A percentile compares a stretch with the other conserved stretches of the same genome.
phyloP scores from a whole-genome alignment of 768 basidiomycete species.

The Favolaschia claudopus region DNA sequence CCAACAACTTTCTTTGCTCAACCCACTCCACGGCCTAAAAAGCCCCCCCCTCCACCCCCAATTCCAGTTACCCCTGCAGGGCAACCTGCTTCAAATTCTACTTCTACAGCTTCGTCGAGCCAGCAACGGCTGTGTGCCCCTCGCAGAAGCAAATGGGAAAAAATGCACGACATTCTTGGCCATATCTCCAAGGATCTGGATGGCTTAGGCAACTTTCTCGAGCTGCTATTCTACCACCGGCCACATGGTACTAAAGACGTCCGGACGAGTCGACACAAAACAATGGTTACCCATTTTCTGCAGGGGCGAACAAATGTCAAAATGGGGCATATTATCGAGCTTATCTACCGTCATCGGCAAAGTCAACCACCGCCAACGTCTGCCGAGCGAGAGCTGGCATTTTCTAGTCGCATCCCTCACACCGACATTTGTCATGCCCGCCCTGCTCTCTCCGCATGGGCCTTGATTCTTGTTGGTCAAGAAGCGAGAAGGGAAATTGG shows the following conservation, averaged over 20 bases:
- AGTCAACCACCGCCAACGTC: neutral
- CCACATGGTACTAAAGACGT: neutral
- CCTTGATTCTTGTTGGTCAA: neutral
- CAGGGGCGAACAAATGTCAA: constrained; percentile 16
- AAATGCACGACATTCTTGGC: neutral
- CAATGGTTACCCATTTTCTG: neutral
- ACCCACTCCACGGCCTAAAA: no score
- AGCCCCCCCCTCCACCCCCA: no score
- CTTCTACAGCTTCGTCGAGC: neutral
- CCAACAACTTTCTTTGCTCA: no score
- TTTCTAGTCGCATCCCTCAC: neutral
- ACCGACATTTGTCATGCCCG: neutral
- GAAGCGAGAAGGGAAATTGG: neutral
- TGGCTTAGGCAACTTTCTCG: neutral
- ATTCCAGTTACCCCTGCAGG: no score
- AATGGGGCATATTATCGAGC: constrained; percentile 23
- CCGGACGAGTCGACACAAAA: neutral
- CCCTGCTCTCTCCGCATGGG: neutral
- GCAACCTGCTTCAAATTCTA: neutral
- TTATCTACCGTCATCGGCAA: constrained; percentile 26
- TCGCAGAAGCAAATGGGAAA: neutral
- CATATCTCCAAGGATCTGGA: neutral
- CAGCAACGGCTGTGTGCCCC: neutral
- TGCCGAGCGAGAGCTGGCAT: neutral
- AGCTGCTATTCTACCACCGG: neutral